phyloP scores from a whole-genome alignment of 768 basidiomycete genomes.

The Tylopilus vinaceipallidus region DNA sequence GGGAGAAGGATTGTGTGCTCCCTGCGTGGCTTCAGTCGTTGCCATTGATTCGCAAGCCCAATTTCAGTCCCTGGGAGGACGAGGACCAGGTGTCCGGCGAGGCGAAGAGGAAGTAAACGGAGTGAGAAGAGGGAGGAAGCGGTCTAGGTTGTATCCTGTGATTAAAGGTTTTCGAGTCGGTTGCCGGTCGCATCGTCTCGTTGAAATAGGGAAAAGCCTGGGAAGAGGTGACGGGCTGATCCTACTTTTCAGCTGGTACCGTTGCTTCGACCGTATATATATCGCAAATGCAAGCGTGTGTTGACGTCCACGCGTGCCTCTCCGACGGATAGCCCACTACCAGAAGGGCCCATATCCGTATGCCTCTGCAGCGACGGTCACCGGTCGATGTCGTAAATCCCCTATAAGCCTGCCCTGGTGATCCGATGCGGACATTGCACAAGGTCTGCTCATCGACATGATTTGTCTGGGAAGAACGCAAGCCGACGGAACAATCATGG shows the following conservation, averaged over 20 bases:
- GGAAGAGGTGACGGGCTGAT: conserved; percentile 21
- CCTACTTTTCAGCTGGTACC: conserved; percentile 20
- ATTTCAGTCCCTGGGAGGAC: conserved; percentile 84
- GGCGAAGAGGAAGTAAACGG: conserved; percentile 22
- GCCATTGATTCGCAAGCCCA: conserved; percentile 63
- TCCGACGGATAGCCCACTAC: background rate
- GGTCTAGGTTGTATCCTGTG: conserved; percentile 7
- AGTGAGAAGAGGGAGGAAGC: background rate
- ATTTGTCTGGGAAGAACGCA: too few species aligned
- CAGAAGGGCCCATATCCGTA: conserved; percentile 11
- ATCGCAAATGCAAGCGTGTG: conserved; percentile 28
- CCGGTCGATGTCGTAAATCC: background rate
- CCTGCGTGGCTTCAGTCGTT: conserved; percentile 72
- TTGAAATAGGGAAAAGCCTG: conserved; percentile 13
- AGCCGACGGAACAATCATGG: background rate
- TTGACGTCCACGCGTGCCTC: conserved; percentile 17
- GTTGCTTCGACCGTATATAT: conserved; percentile 31
- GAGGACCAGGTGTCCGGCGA: conserved; percentile 43
- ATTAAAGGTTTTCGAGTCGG: conserved; percentile 12
- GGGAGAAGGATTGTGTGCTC: conserved; percentile 35
- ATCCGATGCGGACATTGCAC: too few species aligned
- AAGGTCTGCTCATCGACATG: too few species aligned
- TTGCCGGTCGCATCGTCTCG: conserved; percentile 12
- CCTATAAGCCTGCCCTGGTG: too few species aligned
- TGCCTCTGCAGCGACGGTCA: background rate